phyloP scores from a whole-genome alignment of 192 early-diverging fungal species.

The Podila clonocystis region DNA sequence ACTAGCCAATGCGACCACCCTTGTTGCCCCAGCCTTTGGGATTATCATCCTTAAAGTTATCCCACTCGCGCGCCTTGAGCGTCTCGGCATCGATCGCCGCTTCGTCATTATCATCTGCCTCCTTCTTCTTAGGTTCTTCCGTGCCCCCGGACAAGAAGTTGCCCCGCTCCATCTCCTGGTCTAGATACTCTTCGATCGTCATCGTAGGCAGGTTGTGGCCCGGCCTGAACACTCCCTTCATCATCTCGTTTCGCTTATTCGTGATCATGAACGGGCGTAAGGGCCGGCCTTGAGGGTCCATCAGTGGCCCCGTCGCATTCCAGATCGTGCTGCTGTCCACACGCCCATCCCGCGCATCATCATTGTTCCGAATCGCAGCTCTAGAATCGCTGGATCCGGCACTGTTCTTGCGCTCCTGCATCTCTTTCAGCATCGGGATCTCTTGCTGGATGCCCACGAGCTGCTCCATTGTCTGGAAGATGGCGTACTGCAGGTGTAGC shows the following conservation, averaged over 20 bases:
- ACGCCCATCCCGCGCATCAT: conserved; percentile 39
- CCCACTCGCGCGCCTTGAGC: conserved; percentile 86
- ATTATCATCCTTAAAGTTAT: conserved; percentile 89
- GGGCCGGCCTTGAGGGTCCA: conserved; percentile 63
- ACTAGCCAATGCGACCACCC: conserved; percentile 31
- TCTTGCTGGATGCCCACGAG: conserved; percentile 81
- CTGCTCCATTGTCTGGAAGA: conserved; percentile 77
- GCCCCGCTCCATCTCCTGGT: conserved; percentile 86
- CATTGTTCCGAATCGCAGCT: conserved; percentile 5
- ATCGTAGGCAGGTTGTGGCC: conserved; percentile 93
- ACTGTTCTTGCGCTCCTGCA: conserved; percentile 65
- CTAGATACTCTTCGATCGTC: conserved; percentile 94
- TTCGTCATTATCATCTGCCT: conserved; percentile 83
- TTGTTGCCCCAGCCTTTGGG: conserved; percentile 76
- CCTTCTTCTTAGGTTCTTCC: conserved; percentile 79
- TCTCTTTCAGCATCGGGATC: conserved; percentile 78
- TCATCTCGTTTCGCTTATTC: conserved; percentile 74
- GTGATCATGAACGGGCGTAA: conserved; percentile 92
- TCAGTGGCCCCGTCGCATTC: conserved; percentile 59
- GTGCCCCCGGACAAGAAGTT: conserved; percentile 88
- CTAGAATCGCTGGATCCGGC: conserved; percentile 28
- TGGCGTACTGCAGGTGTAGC: conserved; percentile 76
- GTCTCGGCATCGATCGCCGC: conserved; percentile 87
- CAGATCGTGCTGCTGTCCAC: conserved; percentile 17
- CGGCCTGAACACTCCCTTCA: conserved; percentile 85